phyloP scores from a whole-genome alignment of 1,139 yeast genomes.

The Hyphopichia fennica region DNA sequence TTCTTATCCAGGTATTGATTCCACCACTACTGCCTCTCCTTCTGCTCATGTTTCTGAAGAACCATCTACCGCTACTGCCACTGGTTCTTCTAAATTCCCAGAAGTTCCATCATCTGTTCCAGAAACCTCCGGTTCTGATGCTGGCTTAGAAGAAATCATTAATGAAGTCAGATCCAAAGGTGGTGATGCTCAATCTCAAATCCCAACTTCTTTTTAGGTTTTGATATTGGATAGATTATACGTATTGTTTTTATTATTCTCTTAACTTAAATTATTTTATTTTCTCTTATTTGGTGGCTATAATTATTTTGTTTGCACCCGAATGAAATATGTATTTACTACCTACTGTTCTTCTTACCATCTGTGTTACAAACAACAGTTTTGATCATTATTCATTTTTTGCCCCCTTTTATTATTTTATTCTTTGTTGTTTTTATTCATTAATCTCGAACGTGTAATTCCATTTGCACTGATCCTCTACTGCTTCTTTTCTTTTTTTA shows the following conservation, averaged over 20 bases:
- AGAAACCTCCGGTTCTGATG: constrained; percentile 22
- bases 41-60: constrained; percentile 7
- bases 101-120: constrained; percentile 30
- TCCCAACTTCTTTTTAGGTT: constrained; percentile 5
- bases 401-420: not conserved
- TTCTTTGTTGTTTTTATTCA: constrained; percentile 1
- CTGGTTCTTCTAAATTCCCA: constrained; percentile 49
- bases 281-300: too few species aligned
- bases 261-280: not conserved
- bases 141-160: constrained; percentile 24
- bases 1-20: constrained; percentile 25
- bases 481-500: constrained; percentile 1
- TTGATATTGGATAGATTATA: not conserved
- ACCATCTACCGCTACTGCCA: constrained; percentile 20
- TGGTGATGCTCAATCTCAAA: constrained; percentile 1
- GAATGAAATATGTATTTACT: too few species aligned
- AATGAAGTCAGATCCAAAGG: constrained; percentile 19
- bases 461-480: not conserved
- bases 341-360: too few species aligned
- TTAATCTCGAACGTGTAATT: not conserved
- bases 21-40: constrained; percentile 10
- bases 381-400: not conserved
- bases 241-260: not conserved
- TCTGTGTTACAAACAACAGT: too few species aligned
- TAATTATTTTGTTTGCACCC: too few species aligned